Conservation (phyloP, 2,329 filamentous ascomycete genomes). For the Chaetomium sp. region DNA sequence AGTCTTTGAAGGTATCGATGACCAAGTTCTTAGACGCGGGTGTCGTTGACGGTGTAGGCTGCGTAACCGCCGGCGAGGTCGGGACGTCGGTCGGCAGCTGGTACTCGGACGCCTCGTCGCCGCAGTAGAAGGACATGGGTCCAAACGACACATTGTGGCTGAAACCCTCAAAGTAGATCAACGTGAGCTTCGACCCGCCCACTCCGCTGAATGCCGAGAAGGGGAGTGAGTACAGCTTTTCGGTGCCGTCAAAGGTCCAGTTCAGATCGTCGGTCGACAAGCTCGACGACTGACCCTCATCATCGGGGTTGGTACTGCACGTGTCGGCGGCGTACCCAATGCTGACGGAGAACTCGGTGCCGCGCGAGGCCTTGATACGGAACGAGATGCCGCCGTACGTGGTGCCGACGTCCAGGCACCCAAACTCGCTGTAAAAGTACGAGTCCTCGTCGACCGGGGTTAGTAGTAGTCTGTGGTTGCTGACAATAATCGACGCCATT, state of each 20-base stretch:
- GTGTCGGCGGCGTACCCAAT: slow-evolving; percentile 38
- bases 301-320: slow-evolving; percentile 29
- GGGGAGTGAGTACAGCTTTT: slow-evolving; percentile 53
- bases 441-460: slow-evolving; percentile 42
- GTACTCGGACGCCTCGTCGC: slow-evolving; percentile 43
- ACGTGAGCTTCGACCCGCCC: slow-evolving; percentile 45
- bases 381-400: slow-evolving; percentile 50
- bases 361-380: slow-evolving; percentile 46
- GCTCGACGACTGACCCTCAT: too few relatives aligned
- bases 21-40: slow-evolving; percentile 40
- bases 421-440: slow-evolving; percentile 53
- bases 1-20: slow-evolving; percentile 54
- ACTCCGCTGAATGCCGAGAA: slow-evolving; percentile 45
- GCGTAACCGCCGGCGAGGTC: slow-evolving; percentile 30
- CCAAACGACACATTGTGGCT: slow-evolving; percentile 44
- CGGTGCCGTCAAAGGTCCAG: slow-evolving; percentile 54
- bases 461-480: slow-evolving; percentile 45
- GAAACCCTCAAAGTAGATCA: slow-evolving; percentile 44
- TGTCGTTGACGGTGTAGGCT: slow-evolving; percentile 33
- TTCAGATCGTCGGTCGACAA: slow-evolving; percentile 42
- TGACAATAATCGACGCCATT: slow-evolving; percentile 49
- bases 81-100: slow-evolving; percentile 36
- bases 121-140: slow-evolving; percentile 54
- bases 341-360: slow-evolving; percentile 46
- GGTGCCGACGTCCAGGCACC: slow-evolving; percentile 45